A percentile compares a stretch with the other conserved stretches of the same genome.
Conservation (phyloP, 2,329 filamentous ascomycete genomes). For the Dissoconium aciculare region DNA sequence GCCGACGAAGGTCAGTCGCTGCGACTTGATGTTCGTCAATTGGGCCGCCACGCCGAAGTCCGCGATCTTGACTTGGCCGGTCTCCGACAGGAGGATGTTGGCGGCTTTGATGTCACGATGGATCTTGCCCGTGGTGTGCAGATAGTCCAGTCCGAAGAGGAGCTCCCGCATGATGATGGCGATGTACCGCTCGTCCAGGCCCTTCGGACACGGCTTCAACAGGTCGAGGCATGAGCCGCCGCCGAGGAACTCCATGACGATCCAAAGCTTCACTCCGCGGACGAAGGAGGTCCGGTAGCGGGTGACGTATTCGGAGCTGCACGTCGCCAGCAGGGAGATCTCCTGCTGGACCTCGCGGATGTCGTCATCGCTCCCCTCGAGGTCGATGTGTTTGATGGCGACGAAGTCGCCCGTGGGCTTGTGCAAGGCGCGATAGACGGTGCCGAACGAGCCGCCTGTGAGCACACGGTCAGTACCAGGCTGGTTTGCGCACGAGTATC, state of each 20-base stretch:
- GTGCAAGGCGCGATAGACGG: constrained; percentile 94
- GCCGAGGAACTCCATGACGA: constrained; percentile 95
- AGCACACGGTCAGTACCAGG: constrained; percentile 3
- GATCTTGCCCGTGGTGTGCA: constrained; percentile 88
- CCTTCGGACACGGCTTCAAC: constrained; percentile 62
- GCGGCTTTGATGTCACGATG: constrained; percentile 95
- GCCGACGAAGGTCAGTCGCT: constrained; percentile 92
- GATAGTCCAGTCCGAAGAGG: constrained; percentile 76
- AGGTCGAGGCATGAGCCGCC: constrained; percentile 90
- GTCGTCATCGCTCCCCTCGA: constrained; percentile 96
- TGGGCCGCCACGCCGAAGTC: constrained; percentile 97
- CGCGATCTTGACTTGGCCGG: constrained; percentile 83
- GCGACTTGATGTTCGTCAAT: constrained; percentile 92
- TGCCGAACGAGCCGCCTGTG: constrained; percentile 81
- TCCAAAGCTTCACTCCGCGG: constrained; percentile 95
- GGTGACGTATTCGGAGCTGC: constrained; percentile 83
- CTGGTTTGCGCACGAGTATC: no score
- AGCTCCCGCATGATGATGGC: constrained; percentile 89
- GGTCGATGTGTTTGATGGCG: constrained; percentile 96
- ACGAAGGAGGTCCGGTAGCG: constrained; percentile 95
- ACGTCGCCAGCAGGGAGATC: constrained; percentile 87
- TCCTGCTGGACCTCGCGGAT: constrained; percentile 97
- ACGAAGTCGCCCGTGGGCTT: constrained; percentile 81
- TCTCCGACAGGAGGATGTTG: constrained; percentile 82
- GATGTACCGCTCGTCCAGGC: constrained; percentile 75